Evolutionary conservation across 1,139 yeast genomes (phyloP), one percentile per base, ranked within the genome.

Genomic region (Suhomyces chickasaworum): DNA sequence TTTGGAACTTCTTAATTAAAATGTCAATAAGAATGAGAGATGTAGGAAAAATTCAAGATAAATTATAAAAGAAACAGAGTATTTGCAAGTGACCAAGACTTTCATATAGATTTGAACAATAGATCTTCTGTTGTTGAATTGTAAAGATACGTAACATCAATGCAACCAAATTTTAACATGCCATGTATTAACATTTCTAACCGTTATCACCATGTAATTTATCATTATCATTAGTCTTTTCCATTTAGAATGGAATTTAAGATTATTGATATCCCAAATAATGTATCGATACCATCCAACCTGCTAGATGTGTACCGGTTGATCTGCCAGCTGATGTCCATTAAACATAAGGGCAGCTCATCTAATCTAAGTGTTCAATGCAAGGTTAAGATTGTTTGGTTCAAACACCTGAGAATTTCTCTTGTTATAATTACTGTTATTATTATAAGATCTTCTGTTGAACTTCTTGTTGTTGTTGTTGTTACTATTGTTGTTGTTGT

Each of bases 391-490:
- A 39, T 44, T 46, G 37, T 48, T 52, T 6, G 58, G 56, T 16
- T 54, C 57, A 34, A 53, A 53, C 27, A 47, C 50, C 37, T 53
- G 57, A 7, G 57, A 54, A 43, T 52, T 53, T 48, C 58, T 52
- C 51, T 54, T 54, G 42, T 46, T 48, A 43, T 47, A 39, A 29
- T 42, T 46, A 38, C 48, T 45, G 37, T 42, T 36, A 27, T 46
- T 47, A 39, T 40, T 37, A 29, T 46, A 40, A 16, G 41, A 43
- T 12, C 42, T 32, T 29, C 46, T 44, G 43, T 45, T 44, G 31
- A 41, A 43, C 40, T 37, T 42, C 38, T 45, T 45, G 39, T 45
- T 45, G 44, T 37, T 37, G 12, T 9, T 17, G 29, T 29, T 37
- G 27, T 41, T 50, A 41, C 52, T 49, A 46, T 50, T 49, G 39